Percentiles rank a stretch among this genome's conserved stretches.
phyloP scores from a whole-genome alignment of 192 early-diverging fungal genomes.

The Mortierella alpina region DNA sequence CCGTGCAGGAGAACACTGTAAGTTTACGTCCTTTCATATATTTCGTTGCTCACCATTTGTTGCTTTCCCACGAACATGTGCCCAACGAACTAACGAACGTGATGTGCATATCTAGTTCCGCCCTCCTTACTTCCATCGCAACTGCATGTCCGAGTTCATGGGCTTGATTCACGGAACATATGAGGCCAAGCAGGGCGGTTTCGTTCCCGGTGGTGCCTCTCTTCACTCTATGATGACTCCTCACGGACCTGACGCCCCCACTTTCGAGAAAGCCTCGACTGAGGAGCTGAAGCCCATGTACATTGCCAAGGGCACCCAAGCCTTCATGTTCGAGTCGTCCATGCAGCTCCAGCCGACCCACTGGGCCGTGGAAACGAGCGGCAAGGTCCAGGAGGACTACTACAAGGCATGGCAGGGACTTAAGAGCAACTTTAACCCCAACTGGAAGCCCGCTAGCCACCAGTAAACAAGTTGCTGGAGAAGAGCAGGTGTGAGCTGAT shows the following conservation, averaged over 20 bases:
- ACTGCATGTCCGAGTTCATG: slow-evolving; percentile 99
- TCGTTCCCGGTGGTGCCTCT: slow-evolving; percentile 92
- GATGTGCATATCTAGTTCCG: slow-evolving; percentile 65
- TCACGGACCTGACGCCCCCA: slow-evolving; percentile 90
- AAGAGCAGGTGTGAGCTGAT: not conserved
- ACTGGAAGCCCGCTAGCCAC: slow-evolving; percentile 42
- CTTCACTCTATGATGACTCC: slow-evolving; percentile 88
- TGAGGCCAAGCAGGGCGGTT: slow-evolving; percentile 93
- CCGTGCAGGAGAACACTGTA: slow-evolving; percentile 91
- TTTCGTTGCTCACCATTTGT: not conserved
- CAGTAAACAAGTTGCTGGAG: not conserved
- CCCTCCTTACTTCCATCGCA: slow-evolving; percentile 97
- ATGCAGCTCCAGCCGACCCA: slow-evolving; percentile 82
- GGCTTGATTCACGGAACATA: slow-evolving; percentile 92
- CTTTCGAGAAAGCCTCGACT: slow-evolving; percentile 77
- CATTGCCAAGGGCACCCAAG: slow-evolving; percentile 84
- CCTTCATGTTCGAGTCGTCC: slow-evolving; percentile 96
- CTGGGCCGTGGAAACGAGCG: slow-evolving; percentile 82
- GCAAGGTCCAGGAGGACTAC: slow-evolving; percentile 87
- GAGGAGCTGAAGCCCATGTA: slow-evolving; percentile 82
- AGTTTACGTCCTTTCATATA: slow-evolving; percentile 18
- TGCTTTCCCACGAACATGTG: not conserved
- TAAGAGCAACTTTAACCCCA: slow-evolving; percentile 58
- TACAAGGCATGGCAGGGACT: slow-evolving; percentile 85
- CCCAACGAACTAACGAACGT: not conserved